Evolutionary conservation across 176 grass and related monocot genomes (phyloP).

Genomic region (Eleusine indica): DNA sequence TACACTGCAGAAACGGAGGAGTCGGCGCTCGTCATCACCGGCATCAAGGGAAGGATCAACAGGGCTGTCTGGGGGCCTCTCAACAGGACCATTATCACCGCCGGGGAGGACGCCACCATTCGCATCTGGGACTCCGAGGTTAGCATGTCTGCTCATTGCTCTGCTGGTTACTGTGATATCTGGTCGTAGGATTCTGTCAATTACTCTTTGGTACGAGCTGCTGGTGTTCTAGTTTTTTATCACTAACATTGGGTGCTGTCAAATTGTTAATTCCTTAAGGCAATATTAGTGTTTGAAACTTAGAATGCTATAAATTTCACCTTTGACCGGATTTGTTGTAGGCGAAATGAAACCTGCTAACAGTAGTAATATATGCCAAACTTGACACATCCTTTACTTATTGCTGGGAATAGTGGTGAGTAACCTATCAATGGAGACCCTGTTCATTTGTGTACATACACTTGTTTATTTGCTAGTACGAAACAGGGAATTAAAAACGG

Average conservation of each 20-base stretch:
- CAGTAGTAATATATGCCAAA: background rate
- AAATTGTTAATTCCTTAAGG: background rate
- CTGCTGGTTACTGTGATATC: background rate
- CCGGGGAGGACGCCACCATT: conserved; percentile 77
- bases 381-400: background rate
- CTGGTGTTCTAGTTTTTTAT: background rate
- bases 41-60: conserved; percentile 86
- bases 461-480: background rate
- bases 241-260: background rate
- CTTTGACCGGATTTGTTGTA: too few relatives aligned
- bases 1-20: conserved; percentile 58
- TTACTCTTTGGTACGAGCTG: background rate
- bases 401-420: background rate
- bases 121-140: conserved; percentile 98
- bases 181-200: background rate
- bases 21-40: conserved; percentile 69
- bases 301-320: background rate
- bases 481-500: background rate
- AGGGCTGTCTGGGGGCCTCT: conserved; percentile 89
- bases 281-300: background rate
- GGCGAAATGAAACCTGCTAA: too few relatives aligned
- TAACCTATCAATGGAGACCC: background rate
- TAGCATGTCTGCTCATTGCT: background rate
- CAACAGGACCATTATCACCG: conserved; percentile 92
- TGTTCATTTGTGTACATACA: background rate